These are phyloP conservation scores for Solanum chmielewskii DNA, from an alignment of 257 asterid genomes.

Conservation along the genomic window DNA sequence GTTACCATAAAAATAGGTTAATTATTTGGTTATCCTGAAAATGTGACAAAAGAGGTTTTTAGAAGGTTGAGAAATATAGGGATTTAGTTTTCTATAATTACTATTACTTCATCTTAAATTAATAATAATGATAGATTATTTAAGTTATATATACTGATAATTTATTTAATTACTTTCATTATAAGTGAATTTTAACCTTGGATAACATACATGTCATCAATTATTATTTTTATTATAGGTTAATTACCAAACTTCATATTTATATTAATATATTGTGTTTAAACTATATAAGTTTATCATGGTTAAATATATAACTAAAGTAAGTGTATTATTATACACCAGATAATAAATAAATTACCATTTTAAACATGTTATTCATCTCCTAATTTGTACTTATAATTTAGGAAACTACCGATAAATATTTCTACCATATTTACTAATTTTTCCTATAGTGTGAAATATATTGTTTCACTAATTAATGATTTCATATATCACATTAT, in stretches of 20 bases:
- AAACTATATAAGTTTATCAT: neutral
- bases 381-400: neutral
- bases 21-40: neutral
- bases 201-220: neutral
- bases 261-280: neutral
- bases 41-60: neutral
- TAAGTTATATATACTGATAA: neutral
- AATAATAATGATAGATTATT: neutral
- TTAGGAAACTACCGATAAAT: too few species aligned
- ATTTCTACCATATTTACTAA: too few species aligned
- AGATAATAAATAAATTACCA: neutral
- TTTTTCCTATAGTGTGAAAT: neutral
- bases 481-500: too few species aligned
- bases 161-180: neutral
- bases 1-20: neutral
- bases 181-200: neutral
- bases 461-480: neutral
- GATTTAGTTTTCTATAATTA: neutral
- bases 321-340: neutral
- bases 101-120: neutral
- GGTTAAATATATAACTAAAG: neutral
- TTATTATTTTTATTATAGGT: neutral
- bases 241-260: neutral
- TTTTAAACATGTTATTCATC: neutral
- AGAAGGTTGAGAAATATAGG: neutral